Base-by-base conservation (phyloP, 1,284 basidiomycete species). In the Puccinia triticina region DNA sequence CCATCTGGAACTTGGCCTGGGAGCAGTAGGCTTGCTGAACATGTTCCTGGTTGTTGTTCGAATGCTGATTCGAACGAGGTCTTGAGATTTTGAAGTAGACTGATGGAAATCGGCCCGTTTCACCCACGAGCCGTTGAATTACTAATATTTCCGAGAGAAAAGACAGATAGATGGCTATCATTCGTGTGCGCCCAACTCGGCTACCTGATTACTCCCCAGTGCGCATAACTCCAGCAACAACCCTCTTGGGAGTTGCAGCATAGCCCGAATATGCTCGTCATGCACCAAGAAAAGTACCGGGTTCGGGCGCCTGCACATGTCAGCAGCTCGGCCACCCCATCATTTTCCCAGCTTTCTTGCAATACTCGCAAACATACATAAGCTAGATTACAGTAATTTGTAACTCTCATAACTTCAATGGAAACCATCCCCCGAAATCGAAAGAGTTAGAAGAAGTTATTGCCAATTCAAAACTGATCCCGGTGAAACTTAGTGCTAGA, bases 281-380 rank as follows among this genome's bases (percentile, higher is more conserved):
- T 34, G 59, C 16, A 34, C 59, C 29, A 14, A 46, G 67, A 23
- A 71, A 61, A 61, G 40, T 26, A 23, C 12, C 57, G 57, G 57
- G 21, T 59, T 37, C 37, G 57, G 57, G 32, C 2, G 61, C 16
- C 67, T 71, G 37, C 40, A 46, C 40, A 71, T 50, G 67, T 71
- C 67, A 71, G 67, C 67, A 34, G n/a, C 21, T 32, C 32, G 61
- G 40, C 23, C 46, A 72, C 69, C 69, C 69, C 69, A 50, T 72
- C 69, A 50, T 53, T 10, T 50, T 72, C 46, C 46, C 26, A 34
- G 40, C 46, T 50, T 48, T 34, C 59, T 57, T n/a, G 59, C 29
- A 61, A 61, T 61, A 32, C 61, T 40, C 64, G 64, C 37, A 23
- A 66, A 40, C 64, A 66, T 40, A 40, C 64, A 66, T 40, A 66